These are phyloP conservation scores for Cytidiella melzeri DNA, from an alignment of 768 basidiomycete genomes.

Conservation along the genomic window DNA sequence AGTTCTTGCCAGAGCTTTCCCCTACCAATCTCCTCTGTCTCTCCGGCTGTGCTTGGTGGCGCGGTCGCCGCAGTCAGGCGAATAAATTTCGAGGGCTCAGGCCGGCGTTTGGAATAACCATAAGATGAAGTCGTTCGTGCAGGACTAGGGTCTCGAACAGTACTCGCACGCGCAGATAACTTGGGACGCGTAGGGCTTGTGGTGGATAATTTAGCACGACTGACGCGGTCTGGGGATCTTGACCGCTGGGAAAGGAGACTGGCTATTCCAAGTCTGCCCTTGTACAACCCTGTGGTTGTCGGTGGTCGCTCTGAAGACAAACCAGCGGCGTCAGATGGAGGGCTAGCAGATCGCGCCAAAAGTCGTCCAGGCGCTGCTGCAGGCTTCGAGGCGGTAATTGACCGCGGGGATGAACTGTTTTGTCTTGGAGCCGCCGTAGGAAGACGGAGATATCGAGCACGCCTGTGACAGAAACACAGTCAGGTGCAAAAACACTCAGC, in stretches of 20 bases:
- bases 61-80: conserved; percentile 11
- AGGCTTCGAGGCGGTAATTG: conserved; percentile 4
- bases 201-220: conserved; percentile 15
- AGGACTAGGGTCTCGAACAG: conserved; percentile 33
- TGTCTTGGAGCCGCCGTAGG: conserved; percentile 47
- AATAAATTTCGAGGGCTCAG: conserved; percentile 14
- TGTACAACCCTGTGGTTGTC: conserved; percentile 21
- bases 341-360: conserved; percentile 10
- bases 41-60: conserved; percentile 17
- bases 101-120: conserved; percentile 13
- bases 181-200: conserved; percentile 26
- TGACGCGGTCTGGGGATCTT: conserved; percentile 21
- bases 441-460: conserved; percentile 75
- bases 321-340: conserved; percentile 10
- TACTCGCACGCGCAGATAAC: conserved; percentile 26
- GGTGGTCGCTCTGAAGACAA: conserved; percentile 9
- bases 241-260: conserved; percentile 31
- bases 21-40: conserved; percentile 31
- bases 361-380: conserved; percentile 1
- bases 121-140: conserved; percentile 27
- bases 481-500: neutral
- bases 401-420: conserved; percentile 20
- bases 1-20: conserved; percentile 53
- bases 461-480: conserved; percentile 37
- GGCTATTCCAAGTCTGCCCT: conserved; percentile 29